Evolutionary conservation across 495 filamentous ascomycete genomes (phyloP), one percentile per base, ranked within the genome.

Genomic region (Amorphotheca resinae): DNA sequence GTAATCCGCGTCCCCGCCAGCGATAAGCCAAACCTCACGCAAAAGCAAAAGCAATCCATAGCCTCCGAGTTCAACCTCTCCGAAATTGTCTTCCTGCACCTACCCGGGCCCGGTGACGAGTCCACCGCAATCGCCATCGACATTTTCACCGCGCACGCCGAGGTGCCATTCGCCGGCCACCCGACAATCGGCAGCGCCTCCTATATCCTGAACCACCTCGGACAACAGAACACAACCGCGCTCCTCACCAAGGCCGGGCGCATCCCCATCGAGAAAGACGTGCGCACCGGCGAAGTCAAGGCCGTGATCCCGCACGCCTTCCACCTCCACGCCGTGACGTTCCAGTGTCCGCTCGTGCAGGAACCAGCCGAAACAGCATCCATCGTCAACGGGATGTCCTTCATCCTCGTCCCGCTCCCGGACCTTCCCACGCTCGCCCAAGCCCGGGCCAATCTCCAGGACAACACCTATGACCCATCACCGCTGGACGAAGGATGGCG

Each of bases 41-140:
- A 77, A 48, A 56, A 61, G 0, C 62, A 67, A 45, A 83, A 82
- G 51, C 80, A 79, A 59, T 59, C 51, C 33, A 79, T 93, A 26
- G 75, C 84, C 2, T 52, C 58, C 22, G 86, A 93, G 61, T 91
- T 91, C 77, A 89, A 89, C 49, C 69, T 86, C 50, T 86, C 82
- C 3, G 85, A 91, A 54, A 88, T 78, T 1, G 80, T 87, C 40
- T 93, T 89, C 61, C 61, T 91, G 11, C 74, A 86, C 56, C 42
- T 45, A 64, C 68, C 11, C 42, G 48, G n/a, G 25, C 45, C 17
- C 48, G 55, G 23, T 20, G 33, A 26, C 0, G 3, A 28, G n/a
- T 33, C 45, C 21, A 38, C 52, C 0, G 43, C 54, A 25, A 61
- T 67, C 33, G 47, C 64, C 2, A 75, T 87, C 54, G 76, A 84